Conservation (phyloP, 2,329 filamentous ascomycete species). For the Penicillium sp. region DNA sequence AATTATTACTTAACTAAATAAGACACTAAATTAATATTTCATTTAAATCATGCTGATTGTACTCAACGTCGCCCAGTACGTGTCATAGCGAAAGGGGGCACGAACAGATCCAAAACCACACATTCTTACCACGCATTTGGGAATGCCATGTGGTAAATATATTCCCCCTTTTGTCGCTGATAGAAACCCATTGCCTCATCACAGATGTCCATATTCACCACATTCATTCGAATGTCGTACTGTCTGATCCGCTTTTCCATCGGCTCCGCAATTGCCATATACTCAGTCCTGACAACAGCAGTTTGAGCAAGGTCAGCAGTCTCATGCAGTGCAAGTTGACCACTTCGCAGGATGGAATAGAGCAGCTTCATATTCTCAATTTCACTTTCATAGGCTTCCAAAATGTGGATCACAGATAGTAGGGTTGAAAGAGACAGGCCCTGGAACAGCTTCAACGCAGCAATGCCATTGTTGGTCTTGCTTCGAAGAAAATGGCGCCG, state of each 20-base stretch:
- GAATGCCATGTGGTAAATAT: slow-evolving; percentile 13
- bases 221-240: slow-evolving; percentile 20
- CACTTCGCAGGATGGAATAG: slow-evolving; percentile 16
- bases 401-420: slow-evolving; percentile 15
- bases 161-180: slow-evolving; percentile 1
- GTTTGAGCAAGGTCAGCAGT: slow-evolving; percentile 2
- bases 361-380: slow-evolving; percentile 16
- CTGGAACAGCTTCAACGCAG: slow-evolving; percentile 21
- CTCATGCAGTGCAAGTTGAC: slow-evolving; percentile 15
- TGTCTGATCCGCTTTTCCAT: slow-evolving; percentile 16
- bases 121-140: not conserved
- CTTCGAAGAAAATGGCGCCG: slow-evolving; percentile 10
- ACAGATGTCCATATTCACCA: slow-evolving; percentile 17
- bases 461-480: slow-evolving; percentile 14
- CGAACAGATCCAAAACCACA: not conserved
- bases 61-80: not conserved
- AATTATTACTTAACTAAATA: too few species aligned
- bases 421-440: slow-evolving; percentile 19
- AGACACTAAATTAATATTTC: too few species aligned
- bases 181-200: slow-evolving; percentile 12
- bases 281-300: slow-evolving; percentile 10
- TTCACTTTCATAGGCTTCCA: slow-evolving; percentile 25
- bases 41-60: not conserved
- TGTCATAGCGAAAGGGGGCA: not conserved
- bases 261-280: slow-evolving; percentile 15